Evolutionary conservation across 1,284 basidiomycete genomes (phyloP), one percentile per base, ranked within the genome.

Genomic region (Fomes fomentarius): DNA sequence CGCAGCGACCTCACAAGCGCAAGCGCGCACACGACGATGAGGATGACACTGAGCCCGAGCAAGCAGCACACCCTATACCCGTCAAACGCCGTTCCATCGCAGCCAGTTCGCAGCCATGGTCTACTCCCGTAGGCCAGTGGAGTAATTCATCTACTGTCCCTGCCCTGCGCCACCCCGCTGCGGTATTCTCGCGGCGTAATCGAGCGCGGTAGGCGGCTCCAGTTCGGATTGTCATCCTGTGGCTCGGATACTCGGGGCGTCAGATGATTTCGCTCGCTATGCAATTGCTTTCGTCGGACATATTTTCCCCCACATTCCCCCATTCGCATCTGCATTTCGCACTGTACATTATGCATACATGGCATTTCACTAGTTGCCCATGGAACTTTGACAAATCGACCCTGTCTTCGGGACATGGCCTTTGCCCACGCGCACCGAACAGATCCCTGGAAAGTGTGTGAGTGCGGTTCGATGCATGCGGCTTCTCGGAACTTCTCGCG

Each of bases 1-100:
- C 77, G 6, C 73, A 73, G 54, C 66, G 70, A 44, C 76, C 77
- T 15, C 68, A 72, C 15, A 86, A 86, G 65, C 81, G 84, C 50
- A 85, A 83, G 60, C 83, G 81, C 48, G 64, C 68, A 34, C 56
- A 56, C 41, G 68, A 71, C 33, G 70, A 69, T 42, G 66, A 71
- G 24, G 67, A 68, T 21, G 63, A 63, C 31, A 63, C 62, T 34
- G 12, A 40, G 37, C 14, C 38, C 30, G 38, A 26, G 25, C 46
- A 39, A 25, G 47, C 47, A 25, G 22, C 48, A 22, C 39, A 49
- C 42, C 52, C 50, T 12, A 30, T 49, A 24, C 58, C 64, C 37
- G 58, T 57, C 10, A 65, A 65, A 56, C 60, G 64, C 52, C 58
- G 64, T 22, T 57, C 57, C 35, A 41, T 53, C 34, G 53, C 45